phyloP scores from a whole-genome alignment of 2,329 filamentous ascomycete species.

The Tolypocladium paradoxum region DNA sequence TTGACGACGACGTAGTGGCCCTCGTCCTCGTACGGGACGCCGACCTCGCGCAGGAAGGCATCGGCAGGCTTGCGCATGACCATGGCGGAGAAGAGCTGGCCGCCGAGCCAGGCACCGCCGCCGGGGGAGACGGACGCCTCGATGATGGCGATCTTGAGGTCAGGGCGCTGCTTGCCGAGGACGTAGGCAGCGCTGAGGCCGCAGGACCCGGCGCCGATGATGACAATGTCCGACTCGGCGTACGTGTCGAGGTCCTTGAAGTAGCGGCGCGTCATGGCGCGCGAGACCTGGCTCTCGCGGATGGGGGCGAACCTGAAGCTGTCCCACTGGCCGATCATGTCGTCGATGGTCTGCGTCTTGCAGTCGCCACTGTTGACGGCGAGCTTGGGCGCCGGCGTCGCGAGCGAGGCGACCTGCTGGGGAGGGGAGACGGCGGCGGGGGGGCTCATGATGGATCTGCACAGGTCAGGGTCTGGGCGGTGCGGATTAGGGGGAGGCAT shows the following conservation, averaged over 20 bases:
- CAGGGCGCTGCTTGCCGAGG: slow-evolving; percentile 71
- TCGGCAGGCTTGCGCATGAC: slow-evolving; percentile 90
- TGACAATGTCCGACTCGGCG: slow-evolving; percentile 89
- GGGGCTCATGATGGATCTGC: slow-evolving; percentile 58
- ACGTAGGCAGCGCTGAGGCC: slow-evolving; percentile 78
- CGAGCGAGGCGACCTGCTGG: slow-evolving; percentile 34
- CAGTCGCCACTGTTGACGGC: slow-evolving; percentile 15
- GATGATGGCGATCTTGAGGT: slow-evolving; percentile 84
- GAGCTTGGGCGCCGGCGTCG: slow-evolving; percentile 34
- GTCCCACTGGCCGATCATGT: slow-evolving; percentile 70
- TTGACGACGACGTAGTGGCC: slow-evolving; percentile 85
- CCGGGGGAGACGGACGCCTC: slow-evolving; percentile 81
- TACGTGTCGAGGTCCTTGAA: slow-evolving; percentile 81
- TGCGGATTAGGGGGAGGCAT: slow-evolving; percentile 51
- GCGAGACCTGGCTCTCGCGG: slow-evolving; percentile 83
- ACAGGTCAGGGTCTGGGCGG: slow-evolving; percentile 18
- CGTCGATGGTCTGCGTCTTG: slow-evolving; percentile 42
- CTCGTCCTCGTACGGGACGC: slow-evolving; percentile 80
- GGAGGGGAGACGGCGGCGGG: slow-evolving; percentile 56
- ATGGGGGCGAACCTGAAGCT: slow-evolving; percentile 75
- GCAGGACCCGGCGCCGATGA: slow-evolving; percentile 82
- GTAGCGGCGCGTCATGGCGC: slow-evolving; percentile 90
- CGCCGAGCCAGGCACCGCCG: slow-evolving; percentile 85
- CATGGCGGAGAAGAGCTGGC: slow-evolving; percentile 92
- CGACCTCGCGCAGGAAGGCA: slow-evolving; percentile 69